These are phyloP conservation scores for Barnettozyma pratensis DNA, from an alignment of 805 yeast genomes.

Conservation along the genomic window DNA sequence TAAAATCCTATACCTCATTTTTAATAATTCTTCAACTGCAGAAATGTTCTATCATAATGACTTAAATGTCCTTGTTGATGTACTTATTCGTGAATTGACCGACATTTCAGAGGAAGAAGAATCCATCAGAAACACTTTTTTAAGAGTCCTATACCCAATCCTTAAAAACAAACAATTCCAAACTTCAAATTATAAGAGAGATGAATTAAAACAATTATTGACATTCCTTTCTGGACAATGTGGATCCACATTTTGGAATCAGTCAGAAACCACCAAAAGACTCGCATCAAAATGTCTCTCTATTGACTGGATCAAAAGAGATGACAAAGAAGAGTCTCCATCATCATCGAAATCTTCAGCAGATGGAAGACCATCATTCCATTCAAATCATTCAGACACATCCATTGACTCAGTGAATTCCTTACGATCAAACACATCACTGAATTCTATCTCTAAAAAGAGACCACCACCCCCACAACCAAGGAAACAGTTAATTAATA, in stretches of 20 bases:
- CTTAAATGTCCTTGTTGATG: slow-evolving; percentile 76
- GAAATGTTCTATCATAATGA: slow-evolving; percentile 80
- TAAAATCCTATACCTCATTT: slow-evolving; percentile 68
- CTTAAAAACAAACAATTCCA: slow-evolving; percentile 59
- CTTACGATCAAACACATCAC: slow-evolving; percentile 25
- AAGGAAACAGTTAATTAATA: slow-evolving; percentile 20
- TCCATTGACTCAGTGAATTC: slow-evolving; percentile 27
- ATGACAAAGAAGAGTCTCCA: slow-evolving; percentile 1
- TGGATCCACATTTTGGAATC: slow-evolving; percentile 30
- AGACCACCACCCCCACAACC: slow-evolving; percentile 25
- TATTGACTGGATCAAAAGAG: slow-evolving; percentile 27
- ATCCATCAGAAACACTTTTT: slow-evolving; percentile 58
- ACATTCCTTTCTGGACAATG: slow-evolving; percentile 36
- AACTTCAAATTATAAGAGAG: slow-evolving; percentile 50
- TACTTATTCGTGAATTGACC: slow-evolving; percentile 71
- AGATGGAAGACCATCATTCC: slow-evolving; percentile 8
- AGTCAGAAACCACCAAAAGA: slow-evolving; percentile 34
- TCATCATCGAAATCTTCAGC: slow-evolving; percentile 4
- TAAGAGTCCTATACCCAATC: slow-evolving; percentile 71
- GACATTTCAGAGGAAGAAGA: slow-evolving; percentile 60
- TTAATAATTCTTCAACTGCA: slow-evolving; percentile 54
- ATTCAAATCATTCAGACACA: slow-evolving; percentile 10
- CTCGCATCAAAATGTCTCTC: slow-evolving; percentile 31
- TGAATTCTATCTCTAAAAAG: slow-evolving; percentile 29
- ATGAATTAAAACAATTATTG: slow-evolving; percentile 47